A percentile compares a stretch with the other conserved stretches of the same genome.
phyloP scores from a whole-genome alignment of 257 asterid species.

The Lavandula angustifolia region DNA sequence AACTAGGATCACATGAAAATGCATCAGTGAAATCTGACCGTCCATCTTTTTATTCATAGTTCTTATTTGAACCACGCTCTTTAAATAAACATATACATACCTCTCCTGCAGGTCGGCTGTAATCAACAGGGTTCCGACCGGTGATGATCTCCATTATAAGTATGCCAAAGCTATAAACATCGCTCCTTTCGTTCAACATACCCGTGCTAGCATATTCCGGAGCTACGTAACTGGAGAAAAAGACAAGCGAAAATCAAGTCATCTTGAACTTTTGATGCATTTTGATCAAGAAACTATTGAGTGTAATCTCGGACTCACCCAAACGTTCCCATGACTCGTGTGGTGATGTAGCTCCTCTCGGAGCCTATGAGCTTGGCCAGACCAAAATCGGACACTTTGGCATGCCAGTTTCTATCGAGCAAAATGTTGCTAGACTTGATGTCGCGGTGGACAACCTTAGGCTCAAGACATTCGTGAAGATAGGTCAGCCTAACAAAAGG shows the following conservation, averaged over 20 bases:
- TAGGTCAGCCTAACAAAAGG: constrained; percentile 53
- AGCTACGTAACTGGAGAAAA: constrained; percentile 73
- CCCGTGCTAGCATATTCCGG: constrained; percentile 96
- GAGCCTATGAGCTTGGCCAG: constrained; percentile 86
- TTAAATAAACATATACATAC: constrained; percentile 22
- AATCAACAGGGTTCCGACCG: constrained; percentile 84
- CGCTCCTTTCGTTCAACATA: constrained; percentile 89
- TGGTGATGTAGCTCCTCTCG: constrained; percentile 74
- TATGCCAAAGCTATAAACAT: constrained; percentile 85
- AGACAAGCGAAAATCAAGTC: constrained; percentile 15
- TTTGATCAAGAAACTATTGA: constrained; percentile 1
- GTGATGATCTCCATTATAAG: constrained; percentile 86
- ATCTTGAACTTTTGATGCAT: not conserved
- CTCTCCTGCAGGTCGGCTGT: constrained; percentile 84
- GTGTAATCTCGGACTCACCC: constrained; percentile 52
- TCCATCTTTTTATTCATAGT: no score
- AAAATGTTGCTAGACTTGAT: constrained; percentile 88
- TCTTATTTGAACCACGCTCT: no score
- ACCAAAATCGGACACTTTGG: constrained; percentile 90
- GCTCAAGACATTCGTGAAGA: constrained; percentile 91
- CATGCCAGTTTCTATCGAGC: constrained; percentile 70
- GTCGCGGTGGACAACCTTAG: constrained; percentile 93
- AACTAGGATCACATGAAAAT: no score
- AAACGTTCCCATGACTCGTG: constrained; percentile 95
- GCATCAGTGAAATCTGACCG: no score